Evolutionary conservation across 2,329 filamentous ascomycete species (phyloP), one percentile per base, ranked within the genome.

Genomic region (Fusarium sp.): DNA sequence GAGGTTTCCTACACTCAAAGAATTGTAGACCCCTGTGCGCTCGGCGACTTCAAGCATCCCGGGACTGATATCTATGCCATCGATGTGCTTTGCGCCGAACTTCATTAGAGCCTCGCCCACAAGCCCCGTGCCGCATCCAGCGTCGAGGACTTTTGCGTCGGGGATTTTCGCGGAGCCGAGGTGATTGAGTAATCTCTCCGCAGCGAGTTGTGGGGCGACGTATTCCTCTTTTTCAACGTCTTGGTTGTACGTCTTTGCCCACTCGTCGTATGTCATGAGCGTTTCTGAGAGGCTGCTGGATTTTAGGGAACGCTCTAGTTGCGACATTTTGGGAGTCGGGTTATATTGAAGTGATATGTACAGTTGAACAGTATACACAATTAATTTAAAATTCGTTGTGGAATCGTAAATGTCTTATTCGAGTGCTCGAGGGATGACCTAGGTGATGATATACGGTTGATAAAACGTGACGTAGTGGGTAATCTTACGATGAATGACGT

Each of bases 121-220:
- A 9, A 84, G 78, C 0, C 84, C 84, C 0, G 83, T 86, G 6
- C 84, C 84, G 53, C 83, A 86, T 7, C 84, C 84, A 13, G 83
- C 83, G 53, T 86, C 84, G 0, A 84, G 77, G 44, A 86, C 80
- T 13, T 52, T 58, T 2, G 37, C 40, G 0, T 19, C 10, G 9
- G 14, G 35, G 3, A 68, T 44, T 9, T 33, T 24, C 10, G 19
- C 24, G 8, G 59, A 8, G 74, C 32, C 48, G 8, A 74, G 39
- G 62, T 49, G 17, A 10, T 73, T 7, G 62, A 73, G 49, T 63
- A 80, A 45, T 48, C 75, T 28, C 64, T 76, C 65, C 67, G 78
- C 30, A 54, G 79, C 68, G 30, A 76, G 26, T 35, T 58, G n/a
- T 71, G 82, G 82, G 68, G 82, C 71, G 74, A 81, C n/a, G 72